phyloP scores from a whole-genome alignment of 768 basidiomycete species.

The Mycena galericulata region DNA sequence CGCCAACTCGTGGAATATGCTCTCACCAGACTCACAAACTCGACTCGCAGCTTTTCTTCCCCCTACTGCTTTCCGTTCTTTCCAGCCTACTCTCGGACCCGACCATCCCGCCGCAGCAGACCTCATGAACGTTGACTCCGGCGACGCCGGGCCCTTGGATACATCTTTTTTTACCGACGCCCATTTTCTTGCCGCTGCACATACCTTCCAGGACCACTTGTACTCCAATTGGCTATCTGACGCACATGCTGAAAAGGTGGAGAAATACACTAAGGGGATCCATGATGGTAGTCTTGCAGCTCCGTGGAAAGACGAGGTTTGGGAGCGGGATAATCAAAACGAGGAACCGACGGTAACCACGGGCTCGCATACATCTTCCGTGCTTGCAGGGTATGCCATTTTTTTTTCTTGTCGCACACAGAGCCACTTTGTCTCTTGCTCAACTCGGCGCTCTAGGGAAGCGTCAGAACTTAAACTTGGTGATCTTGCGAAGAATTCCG shows the following conservation, averaged over 20 bases:
- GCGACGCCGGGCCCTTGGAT: conserved; percentile 43
- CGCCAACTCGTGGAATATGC: conserved; percentile 55
- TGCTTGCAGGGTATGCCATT: conserved; percentile 48
- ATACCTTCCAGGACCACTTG: conserved; percentile 72
- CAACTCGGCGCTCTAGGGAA: conserved; percentile 41
- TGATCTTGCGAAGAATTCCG: conserved; percentile 56
- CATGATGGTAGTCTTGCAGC: conserved; percentile 60
- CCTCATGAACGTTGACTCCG: conserved; percentile 36
- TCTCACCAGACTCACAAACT: conserved; percentile 55
- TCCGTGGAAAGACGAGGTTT: conserved; percentile 74
- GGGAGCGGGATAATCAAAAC: conserved; percentile 59
- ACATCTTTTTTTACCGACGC: conserved; percentile 60
- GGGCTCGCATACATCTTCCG: not conserved
- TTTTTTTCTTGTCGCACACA: not conserved
- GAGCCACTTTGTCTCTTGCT: not conserved
- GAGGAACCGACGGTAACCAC: conserved; percentile 3
- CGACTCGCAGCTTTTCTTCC: conserved; percentile 57
- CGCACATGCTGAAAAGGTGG: conserved; percentile 54
- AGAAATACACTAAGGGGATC: conserved; percentile 58
- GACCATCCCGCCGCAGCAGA: conserved; percentile 52
- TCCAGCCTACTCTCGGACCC: conserved; percentile 44
- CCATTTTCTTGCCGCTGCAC: conserved; percentile 65
- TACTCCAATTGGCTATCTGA: conserved; percentile 63
- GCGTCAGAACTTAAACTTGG: conserved; percentile 58
- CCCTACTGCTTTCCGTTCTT: conserved; percentile 56